phyloP scores from a whole-genome alignment of 352 stramenopile species.

The Phytopythium kandeliae region DNA sequence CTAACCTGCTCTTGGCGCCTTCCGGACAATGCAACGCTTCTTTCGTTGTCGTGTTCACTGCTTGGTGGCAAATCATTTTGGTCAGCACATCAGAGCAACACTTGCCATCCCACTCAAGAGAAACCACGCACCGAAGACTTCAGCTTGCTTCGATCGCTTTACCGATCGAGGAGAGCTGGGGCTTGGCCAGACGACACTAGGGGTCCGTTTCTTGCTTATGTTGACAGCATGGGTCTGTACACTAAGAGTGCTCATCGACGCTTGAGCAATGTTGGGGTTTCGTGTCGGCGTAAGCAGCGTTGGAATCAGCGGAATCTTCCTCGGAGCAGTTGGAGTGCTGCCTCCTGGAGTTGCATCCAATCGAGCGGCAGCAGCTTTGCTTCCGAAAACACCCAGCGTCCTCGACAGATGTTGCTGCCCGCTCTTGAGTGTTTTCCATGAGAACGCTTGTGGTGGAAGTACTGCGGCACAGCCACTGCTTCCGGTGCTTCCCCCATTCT shows the following conservation, averaged over 20 bases:
- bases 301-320: constrained; percentile 3
- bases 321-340: background rate
- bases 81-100: background rate
- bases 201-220: background rate
- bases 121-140: background rate
- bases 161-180: background rate
- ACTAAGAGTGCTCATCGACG: no score
- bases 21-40: background rate
- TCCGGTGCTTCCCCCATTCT: background rate
- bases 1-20: background rate
- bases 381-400: background rate
- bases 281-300: constrained; percentile 4
- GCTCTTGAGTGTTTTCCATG: background rate
- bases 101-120: background rate
- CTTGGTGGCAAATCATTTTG: background rate
- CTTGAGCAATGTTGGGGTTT: background rate
- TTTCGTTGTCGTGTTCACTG: background rate
- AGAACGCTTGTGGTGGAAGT: background rate
- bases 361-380: background rate
- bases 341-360: background rate
- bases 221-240: background rate
- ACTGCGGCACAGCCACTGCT: background rate
- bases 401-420: background rate
- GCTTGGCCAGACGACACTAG: background rate
- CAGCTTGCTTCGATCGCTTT: background rate